Conservation (phyloP, 495 filamentous ascomycete species). For the Neurospora sublineolata region DNA sequence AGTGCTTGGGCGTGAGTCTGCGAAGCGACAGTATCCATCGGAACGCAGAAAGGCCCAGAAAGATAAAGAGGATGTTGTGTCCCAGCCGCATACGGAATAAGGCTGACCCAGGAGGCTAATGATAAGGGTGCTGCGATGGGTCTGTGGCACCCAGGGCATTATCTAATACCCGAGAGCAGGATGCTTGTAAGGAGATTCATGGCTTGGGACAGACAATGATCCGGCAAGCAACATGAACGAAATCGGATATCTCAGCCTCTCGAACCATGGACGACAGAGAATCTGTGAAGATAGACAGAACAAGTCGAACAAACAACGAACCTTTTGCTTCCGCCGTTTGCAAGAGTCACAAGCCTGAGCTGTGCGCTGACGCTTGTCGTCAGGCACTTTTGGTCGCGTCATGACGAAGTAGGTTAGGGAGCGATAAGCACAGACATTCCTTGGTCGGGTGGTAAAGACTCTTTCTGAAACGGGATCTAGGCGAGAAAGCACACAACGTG, state of each 20-base stretch:
- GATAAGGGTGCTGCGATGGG: background rate
- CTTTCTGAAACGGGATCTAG: constrained; percentile 1
- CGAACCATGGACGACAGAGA: background rate
- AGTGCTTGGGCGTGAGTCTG: background rate
- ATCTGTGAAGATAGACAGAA: constrained; percentile 5
- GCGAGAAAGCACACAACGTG: constrained; percentile 9
- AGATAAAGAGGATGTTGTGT: background rate
- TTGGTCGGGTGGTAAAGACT: constrained; percentile 20
- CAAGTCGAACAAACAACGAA: constrained; percentile 24
- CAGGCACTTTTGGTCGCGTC: constrained; percentile 52
- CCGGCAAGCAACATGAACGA: background rate
- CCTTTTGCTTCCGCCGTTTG: constrained; percentile 70
- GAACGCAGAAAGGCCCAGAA: background rate
- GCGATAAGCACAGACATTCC: constrained; percentile 16
- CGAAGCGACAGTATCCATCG: background rate
- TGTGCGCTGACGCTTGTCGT: constrained; percentile 52
- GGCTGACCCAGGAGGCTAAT: background rate
- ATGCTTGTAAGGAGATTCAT: background rate
- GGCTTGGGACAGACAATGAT: background rate
- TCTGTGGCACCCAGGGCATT: background rate
- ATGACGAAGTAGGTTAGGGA: constrained; percentile 26
- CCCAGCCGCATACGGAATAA: background rate
- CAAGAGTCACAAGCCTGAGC: constrained; percentile 65
- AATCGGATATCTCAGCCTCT: background rate
- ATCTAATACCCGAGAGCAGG: background rate